Conservation (phyloP, 1,284 basidiomycete species). For the Prillingera fragicola region DNA sequence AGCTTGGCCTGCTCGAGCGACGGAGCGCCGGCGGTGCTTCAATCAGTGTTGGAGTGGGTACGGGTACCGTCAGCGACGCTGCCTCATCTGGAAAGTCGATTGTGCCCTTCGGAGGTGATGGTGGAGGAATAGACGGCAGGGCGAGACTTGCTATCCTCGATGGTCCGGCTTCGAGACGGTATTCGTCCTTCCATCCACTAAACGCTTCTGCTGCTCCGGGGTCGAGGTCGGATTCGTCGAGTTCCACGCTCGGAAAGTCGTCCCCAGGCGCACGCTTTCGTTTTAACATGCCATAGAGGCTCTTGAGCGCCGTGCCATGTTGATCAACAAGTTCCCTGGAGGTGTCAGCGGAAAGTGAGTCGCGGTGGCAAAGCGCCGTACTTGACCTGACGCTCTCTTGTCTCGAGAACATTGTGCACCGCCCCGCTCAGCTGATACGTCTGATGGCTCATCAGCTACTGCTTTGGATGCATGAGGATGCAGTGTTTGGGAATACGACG, state of each 20-base stretch:
- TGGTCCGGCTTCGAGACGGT: conserved; percentile 31
- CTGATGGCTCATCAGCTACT: conserved; percentile 7
- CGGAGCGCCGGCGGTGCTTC: conserved; percentile 1
- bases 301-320: conserved; percentile 29
- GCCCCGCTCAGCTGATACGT: conserved; percentile 25
- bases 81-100: conserved; percentile 39
- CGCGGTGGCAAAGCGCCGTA: conserved; percentile 4
- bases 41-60: too few species aligned
- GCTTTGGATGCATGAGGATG: too few species aligned
- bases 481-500: background rate
- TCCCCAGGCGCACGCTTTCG: conserved; percentile 16
- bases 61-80: conserved; percentile 1
- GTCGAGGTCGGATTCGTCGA: conserved; percentile 14
- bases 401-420: conserved; percentile 26
- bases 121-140: conserved; percentile 29
- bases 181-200: conserved; percentile 30
- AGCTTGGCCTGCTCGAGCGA: conserved; percentile 3
- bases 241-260: conserved; percentile 21
- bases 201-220: conserved; percentile 20
- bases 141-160: conserved; percentile 21
- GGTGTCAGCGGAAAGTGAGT: conserved; percentile 4
- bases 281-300: conserved; percentile 30
- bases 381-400: conserved; percentile 22
- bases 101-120: conserved; percentile 28
- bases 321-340: conserved; percentile 22